A percentile compares a stretch with the other conserved stretches of the same genome.
Evolutionary conservation across 1,139 yeast species (phyloP).

Genomic region (Nakaseomyces delphensis): DNA sequence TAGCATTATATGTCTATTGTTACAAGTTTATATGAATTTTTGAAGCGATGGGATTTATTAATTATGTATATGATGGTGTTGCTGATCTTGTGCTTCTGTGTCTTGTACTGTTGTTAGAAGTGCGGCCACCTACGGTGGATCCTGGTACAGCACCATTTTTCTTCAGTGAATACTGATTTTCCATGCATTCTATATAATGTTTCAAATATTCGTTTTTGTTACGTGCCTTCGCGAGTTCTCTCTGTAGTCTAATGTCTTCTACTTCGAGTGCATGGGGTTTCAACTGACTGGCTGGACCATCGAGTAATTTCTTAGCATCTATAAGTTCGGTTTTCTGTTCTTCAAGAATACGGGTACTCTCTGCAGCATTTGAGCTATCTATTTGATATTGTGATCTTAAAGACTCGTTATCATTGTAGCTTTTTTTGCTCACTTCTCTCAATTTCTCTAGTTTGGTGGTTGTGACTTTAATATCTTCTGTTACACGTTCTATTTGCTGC

Average conservation of each 20-base stretch:
- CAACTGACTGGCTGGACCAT: not conserved
- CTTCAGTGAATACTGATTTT: constrained; percentile 15
- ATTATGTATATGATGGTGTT: constrained; percentile 24
- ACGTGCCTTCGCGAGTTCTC: constrained; percentile 13
- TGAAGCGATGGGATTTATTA: not conserved
- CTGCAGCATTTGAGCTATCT: constrained; percentile 49
- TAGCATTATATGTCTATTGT: too few relatives aligned
- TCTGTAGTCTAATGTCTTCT: constrained; percentile 24
- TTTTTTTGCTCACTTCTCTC: constrained; percentile 27
- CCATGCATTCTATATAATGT: constrained; percentile 18
- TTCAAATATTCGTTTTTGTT: constrained; percentile 18
- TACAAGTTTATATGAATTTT: not conserved
- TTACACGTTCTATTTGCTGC: not conserved
- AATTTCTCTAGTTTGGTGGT: constrained; percentile 18
- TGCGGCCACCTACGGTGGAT: constrained; percentile 4
- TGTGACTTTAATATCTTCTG: not conserved
- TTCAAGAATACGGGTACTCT: constrained; percentile 14
- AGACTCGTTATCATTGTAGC: constrained; percentile 35
- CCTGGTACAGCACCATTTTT: constrained; percentile 3
- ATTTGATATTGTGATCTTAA: constrained; percentile 45
- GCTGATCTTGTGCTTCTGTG: constrained; percentile 18
- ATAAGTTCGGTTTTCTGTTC: constrained; percentile 15
- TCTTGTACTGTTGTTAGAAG: constrained; percentile 11
- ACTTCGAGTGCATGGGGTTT: constrained; percentile 40
- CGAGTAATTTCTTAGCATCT: not conserved